These are phyloP conservation scores for Rhodosporidiobolus odoratus DNA, from an alignment of 768 basidiomycete genomes.

Conservation along the genomic window DNA sequence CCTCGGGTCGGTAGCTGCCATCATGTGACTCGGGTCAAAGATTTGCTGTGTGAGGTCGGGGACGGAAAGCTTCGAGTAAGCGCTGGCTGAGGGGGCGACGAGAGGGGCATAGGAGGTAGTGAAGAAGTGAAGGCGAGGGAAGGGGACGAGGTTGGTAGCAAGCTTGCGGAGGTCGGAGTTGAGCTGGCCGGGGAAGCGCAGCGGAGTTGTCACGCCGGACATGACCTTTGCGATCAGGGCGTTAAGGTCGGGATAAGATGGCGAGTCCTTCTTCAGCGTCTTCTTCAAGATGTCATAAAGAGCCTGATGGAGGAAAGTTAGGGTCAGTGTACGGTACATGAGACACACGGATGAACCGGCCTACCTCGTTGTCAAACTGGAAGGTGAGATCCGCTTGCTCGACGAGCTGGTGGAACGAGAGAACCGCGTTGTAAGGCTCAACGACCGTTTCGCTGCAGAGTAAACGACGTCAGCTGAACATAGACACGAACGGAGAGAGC, in stretches of 20 bases:
- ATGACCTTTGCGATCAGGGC: slow-evolving; percentile 80
- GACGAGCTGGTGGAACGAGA: slow-evolving; percentile 81
- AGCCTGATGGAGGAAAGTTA: slow-evolving; percentile 21
- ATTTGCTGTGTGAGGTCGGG: slow-evolving; percentile 63
- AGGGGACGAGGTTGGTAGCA: slow-evolving; percentile 88
- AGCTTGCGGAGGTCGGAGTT: slow-evolving; percentile 84
- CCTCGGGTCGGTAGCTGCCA: slow-evolving; percentile 76
- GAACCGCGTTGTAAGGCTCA: slow-evolving; percentile 64
- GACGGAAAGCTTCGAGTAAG: slow-evolving; percentile 60
- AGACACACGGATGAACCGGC: too few relatives aligned
- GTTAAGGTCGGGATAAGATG: slow-evolving; percentile 47
- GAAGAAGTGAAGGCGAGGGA: slow-evolving; percentile 96
- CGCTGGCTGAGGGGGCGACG: slow-evolving; percentile 59
- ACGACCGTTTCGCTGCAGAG: neutral
- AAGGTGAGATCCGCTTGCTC: slow-evolving; percentile 79
- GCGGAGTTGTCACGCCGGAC: slow-evolving; percentile 86
- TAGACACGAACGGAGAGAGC: neutral
- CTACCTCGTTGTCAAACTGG: slow-evolving; percentile 55
- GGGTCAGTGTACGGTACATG: too few relatives aligned
- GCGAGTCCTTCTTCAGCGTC: slow-evolving; percentile 44
- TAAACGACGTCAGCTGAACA: neutral
- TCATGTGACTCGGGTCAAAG: slow-evolving; percentile 71
- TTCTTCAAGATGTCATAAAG: slow-evolving; percentile 47
- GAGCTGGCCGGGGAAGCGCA: slow-evolving; percentile 84
- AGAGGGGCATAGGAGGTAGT: slow-evolving; percentile 93